Evolutionary conservation across 441 rosid genomes (phyloP).

Genomic region (Erodium moschatum): DNA sequence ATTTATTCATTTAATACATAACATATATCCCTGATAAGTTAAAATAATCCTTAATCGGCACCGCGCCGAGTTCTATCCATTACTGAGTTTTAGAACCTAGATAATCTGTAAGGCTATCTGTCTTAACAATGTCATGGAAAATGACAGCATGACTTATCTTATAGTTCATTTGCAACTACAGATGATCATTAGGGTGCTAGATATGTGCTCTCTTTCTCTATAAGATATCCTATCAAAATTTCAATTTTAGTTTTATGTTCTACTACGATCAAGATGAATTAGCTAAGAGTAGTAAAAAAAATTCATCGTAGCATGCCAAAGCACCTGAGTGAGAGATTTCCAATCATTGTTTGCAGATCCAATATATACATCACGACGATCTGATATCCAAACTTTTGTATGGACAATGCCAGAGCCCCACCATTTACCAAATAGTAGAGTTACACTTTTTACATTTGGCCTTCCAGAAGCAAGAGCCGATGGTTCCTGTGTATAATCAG

Average conservation of each 20-base stretch:
- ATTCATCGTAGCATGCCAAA: background rate
- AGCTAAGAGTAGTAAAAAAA: background rate
- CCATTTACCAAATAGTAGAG: constrained; percentile 58
- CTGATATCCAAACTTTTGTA: constrained; percentile 86
- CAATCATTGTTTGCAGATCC: constrained; percentile 92
- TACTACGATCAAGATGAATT: background rate
- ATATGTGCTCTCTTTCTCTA: background rate
- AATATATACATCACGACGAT: constrained; percentile 57
- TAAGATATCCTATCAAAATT: background rate
- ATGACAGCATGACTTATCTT: too few relatives aligned
- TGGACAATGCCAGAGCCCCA: constrained; percentile 86
- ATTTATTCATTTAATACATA: too few relatives aligned
- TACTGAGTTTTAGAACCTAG: too few relatives aligned
- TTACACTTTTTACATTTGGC: constrained; percentile 56
- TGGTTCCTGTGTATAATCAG: constrained; percentile 62
- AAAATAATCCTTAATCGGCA: too few relatives aligned
- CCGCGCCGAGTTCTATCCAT: too few relatives aligned
- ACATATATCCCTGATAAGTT: too few relatives aligned
- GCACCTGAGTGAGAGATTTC: constrained; percentile 89
- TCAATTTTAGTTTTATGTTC: background rate
- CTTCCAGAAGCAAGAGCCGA: constrained; percentile 57
- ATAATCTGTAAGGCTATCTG: too few relatives aligned
- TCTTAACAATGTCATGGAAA: too few relatives aligned
- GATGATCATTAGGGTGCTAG: too few relatives aligned
- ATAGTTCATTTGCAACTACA: too few relatives aligned